These are phyloP conservation scores for Neoarthrinium moseri DNA, from an alignment of 2,329 filamentous ascomycete species.

Conservation along the genomic window DNA sequence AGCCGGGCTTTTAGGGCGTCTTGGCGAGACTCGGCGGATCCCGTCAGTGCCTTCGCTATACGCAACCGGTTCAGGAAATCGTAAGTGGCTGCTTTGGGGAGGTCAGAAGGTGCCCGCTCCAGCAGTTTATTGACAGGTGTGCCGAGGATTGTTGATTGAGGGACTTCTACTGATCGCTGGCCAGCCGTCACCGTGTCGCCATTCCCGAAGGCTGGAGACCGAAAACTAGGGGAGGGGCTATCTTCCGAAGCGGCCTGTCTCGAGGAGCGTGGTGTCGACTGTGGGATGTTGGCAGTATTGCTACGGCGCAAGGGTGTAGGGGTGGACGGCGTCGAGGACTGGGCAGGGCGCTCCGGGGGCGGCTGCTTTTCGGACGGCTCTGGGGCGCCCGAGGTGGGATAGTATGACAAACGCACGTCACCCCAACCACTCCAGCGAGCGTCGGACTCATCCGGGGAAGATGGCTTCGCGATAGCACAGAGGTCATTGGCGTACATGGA, in stretches of 20 bases:
- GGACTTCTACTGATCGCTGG: slow-evolving; percentile 64
- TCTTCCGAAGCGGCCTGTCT: slow-evolving; percentile 44
- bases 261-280: slow-evolving; percentile 31
- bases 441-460: slow-evolving; percentile 33
- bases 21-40: slow-evolving; percentile 65
- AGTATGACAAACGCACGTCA: slow-evolving; percentile 78
- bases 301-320: slow-evolving; percentile 75
- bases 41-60: slow-evolving; percentile 75
- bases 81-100: slow-evolving; percentile 74
- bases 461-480: slow-evolving; percentile 67
- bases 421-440: slow-evolving; percentile 74
- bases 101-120: slow-evolving; percentile 53
- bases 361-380: slow-evolving; percentile 26
- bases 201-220: slow-evolving; percentile 37
- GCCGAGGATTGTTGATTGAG: slow-evolving; percentile 52
- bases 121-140: slow-evolving; percentile 57
- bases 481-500: slow-evolving; percentile 81
- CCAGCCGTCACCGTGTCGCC: slow-evolving; percentile 43
- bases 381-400: slow-evolving; percentile 46
- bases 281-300: slow-evolving; percentile 50
- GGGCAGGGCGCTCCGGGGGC: slow-evolving; percentile 29
- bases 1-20: slow-evolving; percentile 78
- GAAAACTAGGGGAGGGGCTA: slow-evolving; percentile 37
- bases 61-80: slow-evolving; percentile 83
- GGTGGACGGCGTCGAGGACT: slow-evolving; percentile 59